Percentiles rank a stretch among this genome's conserved stretches.
Conservation (phyloP, 2,329 filamentous ascomycete species). For the Paraphoma sp. region DNA sequence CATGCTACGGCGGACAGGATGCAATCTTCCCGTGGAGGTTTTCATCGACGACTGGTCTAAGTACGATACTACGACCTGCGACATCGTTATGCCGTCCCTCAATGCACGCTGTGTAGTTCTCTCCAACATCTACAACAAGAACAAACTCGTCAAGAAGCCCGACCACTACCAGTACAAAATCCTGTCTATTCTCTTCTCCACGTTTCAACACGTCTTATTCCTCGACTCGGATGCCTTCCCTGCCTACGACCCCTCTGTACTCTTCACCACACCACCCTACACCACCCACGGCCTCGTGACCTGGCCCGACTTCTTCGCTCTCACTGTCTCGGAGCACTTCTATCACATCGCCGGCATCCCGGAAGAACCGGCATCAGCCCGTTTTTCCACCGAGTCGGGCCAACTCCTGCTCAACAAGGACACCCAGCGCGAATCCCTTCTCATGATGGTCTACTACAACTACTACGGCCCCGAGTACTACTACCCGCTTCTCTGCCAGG, state of each 20-base stretch:
- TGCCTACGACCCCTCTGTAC: constrained; percentile 50
- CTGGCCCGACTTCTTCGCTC: constrained; percentile 64
- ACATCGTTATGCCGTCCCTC: constrained; percentile 44
- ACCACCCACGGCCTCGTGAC: constrained; percentile 60
- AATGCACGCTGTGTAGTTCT: constrained; percentile 49
- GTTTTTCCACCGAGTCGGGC: constrained; percentile 56
- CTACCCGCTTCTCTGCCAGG: constrained; percentile 58
- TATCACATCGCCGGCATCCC: constrained; percentile 54
- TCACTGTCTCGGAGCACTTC: constrained; percentile 52
- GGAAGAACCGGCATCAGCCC: constrained; percentile 31
- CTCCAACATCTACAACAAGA: constrained; percentile 29
- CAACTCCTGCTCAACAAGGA: constrained; percentile 58
- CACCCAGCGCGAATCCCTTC: constrained; percentile 54
- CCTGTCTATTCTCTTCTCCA: constrained; percentile 64
- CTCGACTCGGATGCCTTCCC: constrained; percentile 66
- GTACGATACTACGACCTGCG: constrained; percentile 49
- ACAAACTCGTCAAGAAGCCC: constrained; percentile 14
- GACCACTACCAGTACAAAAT: constrained; percentile 62
- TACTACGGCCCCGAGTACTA: constrained; percentile 60
- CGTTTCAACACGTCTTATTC: constrained; percentile 65
- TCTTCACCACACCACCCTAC: constrained; percentile 62
- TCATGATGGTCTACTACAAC: constrained; percentile 63
- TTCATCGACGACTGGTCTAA: constrained; percentile 47
- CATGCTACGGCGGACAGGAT: constrained; percentile 60
- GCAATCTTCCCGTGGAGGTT: constrained; percentile 57